Conservation (phyloP, 2,329 filamentous ascomycete genomes). For the Alternaria panax region DNA sequence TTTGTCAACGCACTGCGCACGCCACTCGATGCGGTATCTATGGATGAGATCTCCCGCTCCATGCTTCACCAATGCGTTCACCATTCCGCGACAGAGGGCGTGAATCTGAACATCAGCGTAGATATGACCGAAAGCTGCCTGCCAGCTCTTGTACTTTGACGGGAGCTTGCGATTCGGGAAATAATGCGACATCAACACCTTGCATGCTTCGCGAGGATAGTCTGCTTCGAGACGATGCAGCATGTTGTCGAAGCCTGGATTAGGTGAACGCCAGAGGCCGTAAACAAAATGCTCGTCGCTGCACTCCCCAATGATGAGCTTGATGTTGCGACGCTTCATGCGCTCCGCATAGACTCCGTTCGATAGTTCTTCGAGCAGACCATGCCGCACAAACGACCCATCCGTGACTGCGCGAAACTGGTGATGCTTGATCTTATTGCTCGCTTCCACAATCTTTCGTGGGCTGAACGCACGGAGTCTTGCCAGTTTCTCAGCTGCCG, state of each 20-base stretch:
- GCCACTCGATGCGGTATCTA: conserved; percentile 64
- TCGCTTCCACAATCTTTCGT: conserved; percentile 54
- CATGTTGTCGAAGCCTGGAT: conserved; percentile 52
- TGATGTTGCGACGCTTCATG: conserved; percentile 56
- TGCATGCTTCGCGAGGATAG: conserved; percentile 57
- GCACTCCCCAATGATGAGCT: conserved; percentile 63
- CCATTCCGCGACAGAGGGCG: conserved; percentile 60
- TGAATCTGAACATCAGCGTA: conserved; percentile 67
- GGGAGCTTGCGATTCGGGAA: conserved; percentile 54
- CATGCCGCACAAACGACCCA: conserved; percentile 54
- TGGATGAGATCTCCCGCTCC: conserved; percentile 57
- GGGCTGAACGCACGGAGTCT: conserved; percentile 53
- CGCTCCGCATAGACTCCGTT: conserved; percentile 57
- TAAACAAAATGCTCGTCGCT: conserved; percentile 63
- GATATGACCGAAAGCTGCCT: conserved; percentile 61
- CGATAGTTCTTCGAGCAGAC: conserved; percentile 57
- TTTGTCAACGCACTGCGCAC: conserved; percentile 56
- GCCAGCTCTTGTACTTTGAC: conserved; percentile 54
- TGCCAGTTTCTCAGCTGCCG: conserved; percentile 55
- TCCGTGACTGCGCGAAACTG: conserved; percentile 64
- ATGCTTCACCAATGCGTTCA: conserved; percentile 53
- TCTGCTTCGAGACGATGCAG: conserved; percentile 60
- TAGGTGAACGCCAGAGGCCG: conserved; percentile 58
- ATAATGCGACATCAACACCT: conserved; percentile 55
- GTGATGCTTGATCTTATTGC: conserved; percentile 54